Conservation (phyloP, 345 rosid genomes). For the Syzygium aqueum region DNA sequence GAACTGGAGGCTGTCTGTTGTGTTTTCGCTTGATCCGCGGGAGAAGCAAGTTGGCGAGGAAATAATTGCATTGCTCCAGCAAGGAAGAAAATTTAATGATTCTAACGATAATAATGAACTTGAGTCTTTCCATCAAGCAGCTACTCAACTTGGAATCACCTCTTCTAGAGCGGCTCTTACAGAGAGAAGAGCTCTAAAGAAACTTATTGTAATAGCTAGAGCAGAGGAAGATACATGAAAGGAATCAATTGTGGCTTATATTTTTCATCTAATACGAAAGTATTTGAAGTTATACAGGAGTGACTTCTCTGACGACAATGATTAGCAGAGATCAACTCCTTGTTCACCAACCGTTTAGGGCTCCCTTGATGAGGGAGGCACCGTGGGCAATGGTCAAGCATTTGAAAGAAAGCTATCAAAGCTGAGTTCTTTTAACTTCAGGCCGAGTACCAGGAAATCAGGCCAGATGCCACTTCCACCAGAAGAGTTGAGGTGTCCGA, state of each 20-base stretch:
- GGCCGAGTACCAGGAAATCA: slow-evolving; percentile 41
- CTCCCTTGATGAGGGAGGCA: slow-evolving; percentile 34
- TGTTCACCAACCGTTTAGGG: slow-evolving; percentile 67
- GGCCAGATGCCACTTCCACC: slow-evolving; percentile 68
- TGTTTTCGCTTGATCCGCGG: slow-evolving; percentile 50
- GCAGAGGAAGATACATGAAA: slow-evolving; percentile 92
- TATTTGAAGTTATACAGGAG: slow-evolving; percentile 84
- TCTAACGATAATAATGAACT: slow-evolving; percentile 56
- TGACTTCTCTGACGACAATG: slow-evolving; percentile 71
- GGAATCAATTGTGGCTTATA: slow-evolving; percentile 88
- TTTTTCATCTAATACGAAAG: slow-evolving; percentile 82
- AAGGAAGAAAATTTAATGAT: slow-evolving; percentile 65
- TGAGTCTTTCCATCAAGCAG: slow-evolving; percentile 78
- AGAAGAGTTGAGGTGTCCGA: slow-evolving; percentile 92
- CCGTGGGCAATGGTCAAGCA: slow-evolving; percentile 24
- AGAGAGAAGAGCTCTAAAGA: slow-evolving; percentile 86
- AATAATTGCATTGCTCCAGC: slow-evolving; percentile 70
- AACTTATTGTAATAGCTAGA: slow-evolving; percentile 82
- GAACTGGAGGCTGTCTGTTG: slow-evolving; percentile 56
- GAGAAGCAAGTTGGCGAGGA: slow-evolving; percentile 96
- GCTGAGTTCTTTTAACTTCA: slow-evolving; percentile 59
- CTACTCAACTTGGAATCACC: slow-evolving; percentile 61
- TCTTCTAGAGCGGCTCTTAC: slow-evolving; percentile 85
- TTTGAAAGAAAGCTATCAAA: slow-evolving; percentile 72
- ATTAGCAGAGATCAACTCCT: slow-evolving; percentile 77